Base-by-base conservation (phyloP, 208 protist genomes). In the Porcisia hertigi region DNA sequence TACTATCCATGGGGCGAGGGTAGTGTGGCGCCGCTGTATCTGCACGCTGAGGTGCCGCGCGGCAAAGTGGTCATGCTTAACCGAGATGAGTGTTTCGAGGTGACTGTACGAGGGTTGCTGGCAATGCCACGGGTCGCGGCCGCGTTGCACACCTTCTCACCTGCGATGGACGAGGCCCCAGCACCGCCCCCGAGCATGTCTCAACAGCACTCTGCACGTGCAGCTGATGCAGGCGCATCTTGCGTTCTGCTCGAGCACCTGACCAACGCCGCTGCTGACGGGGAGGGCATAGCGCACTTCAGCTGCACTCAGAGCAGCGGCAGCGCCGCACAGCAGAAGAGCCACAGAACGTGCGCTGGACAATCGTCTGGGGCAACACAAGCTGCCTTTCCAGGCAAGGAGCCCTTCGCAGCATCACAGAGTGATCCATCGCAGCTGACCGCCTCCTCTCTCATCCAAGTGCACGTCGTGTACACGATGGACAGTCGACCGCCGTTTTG, bases 1-100 rank as follows among this genome's bases (percentile, higher is more conserved):
- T 90, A 87, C 77, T 92, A 90, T 75, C 69, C 81, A 18, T 87
- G 78, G 80, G 81, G 86, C n/a, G 84, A 88, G 16, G 84, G 79
- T 14, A 80, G 77, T 54, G 71, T 85, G 20, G 84, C 82, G 30
- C 82, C 84, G 41, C 77, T 87, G 25, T 90, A 83, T 54, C 64
- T 88, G 73, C 83, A 85, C 58, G 76, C 69, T 23, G 57, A 69
- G 52, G 81, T 90, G 54, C 55, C 81, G 6, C 53, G 18, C 16
- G 78, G 80, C 53, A 47, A 71, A 2, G 58, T 86, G 2, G 64
- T 71, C 52, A 65, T 92, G 55, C 69, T 79, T 49, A 89, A 77
- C 62, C 85, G 84, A 59, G 85, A 92, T 76, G 80, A 67, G 39
- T 87, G 77, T 54, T 63, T 83, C 8, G 80, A 82, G 58, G 81